Evolutionary conservation across 2,329 filamentous ascomycete species (phyloP).

Genomic region (Tympanopsis confertula): DNA sequence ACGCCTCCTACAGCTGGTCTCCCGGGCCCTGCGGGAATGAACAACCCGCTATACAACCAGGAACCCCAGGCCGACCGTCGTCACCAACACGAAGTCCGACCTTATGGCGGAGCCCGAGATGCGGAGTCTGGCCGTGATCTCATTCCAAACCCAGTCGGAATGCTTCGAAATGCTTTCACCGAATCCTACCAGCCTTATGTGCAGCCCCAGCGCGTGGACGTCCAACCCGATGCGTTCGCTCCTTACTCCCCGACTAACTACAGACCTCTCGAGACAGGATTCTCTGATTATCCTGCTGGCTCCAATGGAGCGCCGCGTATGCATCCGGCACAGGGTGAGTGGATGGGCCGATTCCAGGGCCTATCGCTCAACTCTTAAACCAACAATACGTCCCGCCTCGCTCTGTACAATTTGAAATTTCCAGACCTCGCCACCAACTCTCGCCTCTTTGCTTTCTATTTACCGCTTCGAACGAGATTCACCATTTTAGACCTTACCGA

Average conservation of each 20-base stretch:
- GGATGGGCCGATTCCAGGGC: slow-evolving; percentile 55
- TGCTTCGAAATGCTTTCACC: slow-evolving; percentile 17
- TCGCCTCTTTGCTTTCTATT: no score
- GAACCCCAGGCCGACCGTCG: slow-evolving; percentile 32
- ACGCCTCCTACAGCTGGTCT: slow-evolving; percentile 59
- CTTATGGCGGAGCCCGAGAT: slow-evolving; percentile 18
- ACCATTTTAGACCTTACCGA: no score
- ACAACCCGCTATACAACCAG: slow-evolving; percentile 49
- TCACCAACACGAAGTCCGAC: slow-evolving; percentile 23
- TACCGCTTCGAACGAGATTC: no score
- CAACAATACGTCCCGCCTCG: no score
- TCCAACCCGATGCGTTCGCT: slow-evolving; percentile 10
- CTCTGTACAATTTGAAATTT: no score
- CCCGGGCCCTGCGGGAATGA: slow-evolving; percentile 56
- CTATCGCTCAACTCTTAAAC: slow-evolving; percentile 52
- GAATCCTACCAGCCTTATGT: slow-evolving; percentile 22
- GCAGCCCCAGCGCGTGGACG: slow-evolving; percentile 16
- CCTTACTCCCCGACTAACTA: slow-evolving; percentile 13
- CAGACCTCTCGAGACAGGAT: slow-evolving; percentile 24
- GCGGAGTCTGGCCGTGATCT: slow-evolving; percentile 1
- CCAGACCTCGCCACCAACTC: no score
- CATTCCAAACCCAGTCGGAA: slow-evolving; percentile 12
- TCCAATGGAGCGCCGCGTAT: slow-evolving; percentile 18
- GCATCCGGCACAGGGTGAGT: slow-evolving; percentile 33
- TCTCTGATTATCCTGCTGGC: slow-evolving; percentile 20